Evolutionary conservation across 2,329 filamentous ascomycete species (phyloP).

Genomic region (Ophiocordyceps camponoti-floridani): DNA sequence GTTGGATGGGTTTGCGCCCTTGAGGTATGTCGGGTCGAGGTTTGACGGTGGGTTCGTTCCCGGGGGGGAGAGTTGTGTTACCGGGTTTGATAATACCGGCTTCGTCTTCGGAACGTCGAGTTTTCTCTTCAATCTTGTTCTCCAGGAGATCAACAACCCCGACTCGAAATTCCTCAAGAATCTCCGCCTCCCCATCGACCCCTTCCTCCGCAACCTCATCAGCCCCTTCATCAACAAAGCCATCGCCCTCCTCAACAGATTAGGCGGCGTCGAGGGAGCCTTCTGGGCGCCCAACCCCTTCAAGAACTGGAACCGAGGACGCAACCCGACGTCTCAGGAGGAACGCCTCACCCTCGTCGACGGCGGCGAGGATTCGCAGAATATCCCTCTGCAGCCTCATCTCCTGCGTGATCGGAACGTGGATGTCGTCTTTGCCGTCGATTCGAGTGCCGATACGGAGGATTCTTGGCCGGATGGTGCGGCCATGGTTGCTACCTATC

Average conservation of each 20-base stretch:
- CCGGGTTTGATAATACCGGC: constrained; percentile 61
- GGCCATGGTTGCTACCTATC: constrained; percentile 37
- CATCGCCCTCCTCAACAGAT: constrained; percentile 2
- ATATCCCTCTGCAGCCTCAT: constrained; percentile 58
- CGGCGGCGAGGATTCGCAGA: constrained; percentile 63
- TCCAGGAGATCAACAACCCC: constrained; percentile 46
- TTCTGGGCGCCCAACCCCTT: constrained; percentile 46
- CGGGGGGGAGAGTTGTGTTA: constrained; percentile 25
- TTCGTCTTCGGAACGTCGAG: constrained; percentile 72
- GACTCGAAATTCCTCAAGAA: constrained; percentile 6
- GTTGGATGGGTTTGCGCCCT: constrained; percentile 39
- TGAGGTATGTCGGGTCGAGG: constrained; percentile 39
- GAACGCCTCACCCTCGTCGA: constrained; percentile 55
- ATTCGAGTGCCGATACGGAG: constrained; percentile 43
- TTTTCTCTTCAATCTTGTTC: constrained; percentile 55
- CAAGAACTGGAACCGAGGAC: constrained; percentile 27
- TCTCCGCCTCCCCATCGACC: too few relatives aligned
- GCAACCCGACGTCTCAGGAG: constrained; percentile 23
- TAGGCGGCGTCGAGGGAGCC: constrained; percentile 48
- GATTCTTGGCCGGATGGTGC: constrained; percentile 42
- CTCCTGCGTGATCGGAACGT: constrained; percentile 29
- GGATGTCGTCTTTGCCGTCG: constrained; percentile 46
- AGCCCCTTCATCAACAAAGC: background rate
- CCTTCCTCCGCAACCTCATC: too few relatives aligned
- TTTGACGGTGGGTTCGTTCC: constrained; percentile 30